phyloP scores from a whole-genome alignment of 2,329 filamentous ascomycete genomes.

The Fonsecaea nubica region DNA sequence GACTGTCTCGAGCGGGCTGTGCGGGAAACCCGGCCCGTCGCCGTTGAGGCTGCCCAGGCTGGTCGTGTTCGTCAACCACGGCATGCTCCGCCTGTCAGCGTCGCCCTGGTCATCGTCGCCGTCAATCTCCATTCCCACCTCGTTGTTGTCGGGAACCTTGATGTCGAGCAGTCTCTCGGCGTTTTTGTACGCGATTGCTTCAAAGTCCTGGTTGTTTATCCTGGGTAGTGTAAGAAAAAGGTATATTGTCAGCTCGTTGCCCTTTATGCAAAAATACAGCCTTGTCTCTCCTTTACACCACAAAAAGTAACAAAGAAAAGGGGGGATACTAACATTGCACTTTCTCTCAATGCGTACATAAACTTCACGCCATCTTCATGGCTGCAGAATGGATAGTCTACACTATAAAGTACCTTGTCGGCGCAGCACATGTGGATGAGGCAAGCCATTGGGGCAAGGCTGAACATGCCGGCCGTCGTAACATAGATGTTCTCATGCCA shows the following conservation, averaged over 20 bases:
- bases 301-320: neutral
- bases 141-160: conserved; percentile 25
- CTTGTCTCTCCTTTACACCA: too few species aligned
- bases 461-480: conserved; percentile 63
- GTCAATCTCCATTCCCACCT: conserved; percentile 23
- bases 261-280: neutral
- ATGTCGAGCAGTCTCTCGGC: conserved; percentile 55
- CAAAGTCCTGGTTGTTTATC: conserved; percentile 57
- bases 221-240: neutral
- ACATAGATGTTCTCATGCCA: conserved; percentile 65
- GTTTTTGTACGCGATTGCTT: conserved; percentile 59
- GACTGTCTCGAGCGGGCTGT: conserved; percentile 32
- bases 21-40: conserved; percentile 20
- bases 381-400: conserved; percentile 64
- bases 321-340: conserved; percentile 47
- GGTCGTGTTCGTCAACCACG: conserved; percentile 25
- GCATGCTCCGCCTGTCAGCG: conserved; percentile 9
- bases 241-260: neutral
- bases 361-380: conserved; percentile 58
- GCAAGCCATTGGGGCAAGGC: conserved; percentile 56
- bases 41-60: conserved; percentile 16
- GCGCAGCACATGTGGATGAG: conserved; percentile 46
- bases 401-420: conserved; percentile 63
- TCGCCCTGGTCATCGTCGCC: neutral
- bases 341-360: conserved; percentile 57